These are phyloP conservation scores for Blumeria graminis DNA, from an alignment of 2,329 filamentous ascomycete species.

Conservation along the genomic window DNA sequence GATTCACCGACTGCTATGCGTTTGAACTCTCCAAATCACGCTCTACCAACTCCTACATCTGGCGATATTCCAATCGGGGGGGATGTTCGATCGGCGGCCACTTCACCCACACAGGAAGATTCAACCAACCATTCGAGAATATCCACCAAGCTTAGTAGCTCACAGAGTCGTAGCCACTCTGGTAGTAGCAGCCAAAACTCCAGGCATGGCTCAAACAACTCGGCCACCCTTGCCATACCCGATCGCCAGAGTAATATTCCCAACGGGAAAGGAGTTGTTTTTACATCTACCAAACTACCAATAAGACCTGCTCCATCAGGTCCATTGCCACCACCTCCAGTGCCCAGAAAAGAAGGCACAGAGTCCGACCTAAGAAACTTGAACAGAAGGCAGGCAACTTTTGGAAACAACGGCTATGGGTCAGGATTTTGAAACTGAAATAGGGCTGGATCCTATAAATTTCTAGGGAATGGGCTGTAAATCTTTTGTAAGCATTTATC, in stretches of 20 bases:
- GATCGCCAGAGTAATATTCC: constrained; percentile 16
- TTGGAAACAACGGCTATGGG: constrained; percentile 18
- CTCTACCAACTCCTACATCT: constrained; percentile 38
- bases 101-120: constrained; percentile 19
- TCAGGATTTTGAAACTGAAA: constrained; percentile 9
- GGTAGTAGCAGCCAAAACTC: constrained; percentile 24
- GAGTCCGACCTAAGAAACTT: constrained; percentile 22
- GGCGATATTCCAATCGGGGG: constrained; percentile 46
- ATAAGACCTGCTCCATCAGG: constrained; percentile 35
- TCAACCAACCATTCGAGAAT: constrained; percentile 11
- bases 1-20: constrained; percentile 27
- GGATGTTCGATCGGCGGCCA: constrained; percentile 20
- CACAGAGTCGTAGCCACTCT: constrained; percentile 22
- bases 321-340: constrained; percentile 29
- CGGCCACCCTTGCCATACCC: constrained; percentile 21
- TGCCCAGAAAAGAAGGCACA: constrained; percentile 21
- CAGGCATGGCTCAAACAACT: constrained; percentile 26
- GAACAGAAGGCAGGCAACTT: constrained; percentile 27
- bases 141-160: constrained; percentile 16
- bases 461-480: neutral
- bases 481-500: no score
- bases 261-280: constrained; percentile 26
- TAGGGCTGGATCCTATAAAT: constrained; percentile 2
- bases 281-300: constrained; percentile 27
- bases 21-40: constrained; percentile 19